Conservation (phyloP, 148 eudicot species). For the Dysphania ambrosioides region DNA sequence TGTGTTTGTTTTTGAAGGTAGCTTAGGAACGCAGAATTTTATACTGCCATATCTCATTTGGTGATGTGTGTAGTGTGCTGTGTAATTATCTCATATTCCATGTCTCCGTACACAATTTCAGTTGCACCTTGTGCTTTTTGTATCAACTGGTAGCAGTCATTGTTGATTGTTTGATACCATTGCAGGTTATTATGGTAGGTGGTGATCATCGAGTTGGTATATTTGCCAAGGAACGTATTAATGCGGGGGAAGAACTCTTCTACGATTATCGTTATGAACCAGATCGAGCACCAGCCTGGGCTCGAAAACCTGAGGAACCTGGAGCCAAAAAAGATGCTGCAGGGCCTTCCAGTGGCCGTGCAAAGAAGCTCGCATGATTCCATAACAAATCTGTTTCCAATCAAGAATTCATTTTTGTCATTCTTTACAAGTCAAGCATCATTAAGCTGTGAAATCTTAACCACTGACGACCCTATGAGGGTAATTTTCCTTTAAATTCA, state of each 20-base stretch:
- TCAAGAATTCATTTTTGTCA: slow-evolving; percentile 14
- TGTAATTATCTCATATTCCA: too few relatives aligned
- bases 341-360: slow-evolving; percentile 79
- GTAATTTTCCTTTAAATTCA: slow-evolving; percentile 23
- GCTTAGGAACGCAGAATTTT: too few relatives aligned
- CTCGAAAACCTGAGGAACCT: slow-evolving; percentile 75
- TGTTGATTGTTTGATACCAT: background rate
- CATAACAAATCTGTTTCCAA: background rate
- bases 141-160: background rate
- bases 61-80: too few relatives aligned
- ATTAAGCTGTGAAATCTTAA: slow-evolving; percentile 18
- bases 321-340: slow-evolving; percentile 76
- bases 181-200: slow-evolving; percentile 89
- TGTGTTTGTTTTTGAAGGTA: background rate
- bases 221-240: slow-evolving; percentile 85
- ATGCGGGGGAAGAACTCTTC: slow-evolving; percentile 87
- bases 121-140: background rate
- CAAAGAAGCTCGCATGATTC: slow-evolving; percentile 74
- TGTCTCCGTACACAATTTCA: too few relatives aligned
- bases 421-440: slow-evolving; percentile 28
- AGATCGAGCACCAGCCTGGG: slow-evolving; percentile 98
- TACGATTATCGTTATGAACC: slow-evolving; percentile 91
- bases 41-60: background rate
- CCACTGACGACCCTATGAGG: slow-evolving; percentile 17
- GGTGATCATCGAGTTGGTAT: slow-evolving; percentile 99